These are phyloP conservation scores for Trichoderma sp. DNA, from an alignment of 2,329 filamentous ascomycete species.

Conservation along the genomic window DNA sequence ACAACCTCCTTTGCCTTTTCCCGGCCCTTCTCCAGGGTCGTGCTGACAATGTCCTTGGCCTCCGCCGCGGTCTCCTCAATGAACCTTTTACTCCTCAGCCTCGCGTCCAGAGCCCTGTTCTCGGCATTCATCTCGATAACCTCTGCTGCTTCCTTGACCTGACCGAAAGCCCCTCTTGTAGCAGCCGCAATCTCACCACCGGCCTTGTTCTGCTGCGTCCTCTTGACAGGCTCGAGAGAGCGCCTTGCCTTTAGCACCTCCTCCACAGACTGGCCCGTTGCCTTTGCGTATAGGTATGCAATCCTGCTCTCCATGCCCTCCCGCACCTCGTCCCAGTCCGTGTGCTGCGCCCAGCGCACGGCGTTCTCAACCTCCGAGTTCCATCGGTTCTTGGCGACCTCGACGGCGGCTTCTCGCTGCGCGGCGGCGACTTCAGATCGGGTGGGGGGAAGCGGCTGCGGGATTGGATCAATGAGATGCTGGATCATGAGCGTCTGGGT, in stretches of 20 bases:
- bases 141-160: slow-evolving; percentile 35
- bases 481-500: slow-evolving; percentile 58
- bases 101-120: slow-evolving; percentile 35
- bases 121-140: slow-evolving; percentile 34
- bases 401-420: slow-evolving; percentile 58
- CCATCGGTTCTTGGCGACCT: slow-evolving; percentile 75
- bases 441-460: slow-evolving; percentile 50
- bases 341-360: slow-evolving; percentile 65
- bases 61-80: slow-evolving; percentile 37
- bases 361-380: slow-evolving; percentile 71
- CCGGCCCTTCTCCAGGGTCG: slow-evolving; percentile 45
- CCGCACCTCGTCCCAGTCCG: slow-evolving; percentile 65
- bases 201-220: slow-evolving; percentile 38
- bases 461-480: slow-evolving; percentile 52
- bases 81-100: slow-evolving; percentile 31
- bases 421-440: slow-evolving; percentile 54
- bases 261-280: slow-evolving; percentile 39
- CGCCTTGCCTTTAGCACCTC: slow-evolving; percentile 34
- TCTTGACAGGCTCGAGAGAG: slow-evolving; percentile 38
- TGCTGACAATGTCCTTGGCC: slow-evolving; percentile 42
- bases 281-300: slow-evolving; percentile 47
- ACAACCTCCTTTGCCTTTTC: slow-evolving; percentile 43
- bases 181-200: slow-evolving; percentile 37
- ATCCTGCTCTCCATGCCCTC: slow-evolving; percentile 57
- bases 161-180: slow-evolving; percentile 41